Evolutionary conservation across 495 filamentous ascomycete species (phyloP), one percentile per base, ranked within the genome.

Genomic region (Penicillium argentinense): DNA sequence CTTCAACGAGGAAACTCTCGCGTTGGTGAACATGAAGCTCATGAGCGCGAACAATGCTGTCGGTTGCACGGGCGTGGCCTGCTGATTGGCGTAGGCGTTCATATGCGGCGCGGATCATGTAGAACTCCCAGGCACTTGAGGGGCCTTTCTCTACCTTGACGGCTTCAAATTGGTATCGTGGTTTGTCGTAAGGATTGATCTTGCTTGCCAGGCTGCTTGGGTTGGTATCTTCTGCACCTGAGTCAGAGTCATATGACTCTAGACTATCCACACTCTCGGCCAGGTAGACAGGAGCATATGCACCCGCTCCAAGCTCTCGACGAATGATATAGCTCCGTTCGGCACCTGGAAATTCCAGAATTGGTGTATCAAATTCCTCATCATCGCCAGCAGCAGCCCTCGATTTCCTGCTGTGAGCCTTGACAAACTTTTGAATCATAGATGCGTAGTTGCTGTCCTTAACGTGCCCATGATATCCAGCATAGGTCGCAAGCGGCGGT

Each of bases 251-350:
- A 24, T 55, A 58, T 3, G 59, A 49, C 26, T 71, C 56, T 2
- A 75, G 66, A 18, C 76, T 75, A 3, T 76, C 71, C n/a, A 73
- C 63, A 55, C 86, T 91, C 58, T 96, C 86, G 9, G 87, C 84
- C 2, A 97, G 77, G 64, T 97, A 97, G 5, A 98, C 95, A 0
- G 93, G 91, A 5, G 91, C 93, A 66, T 90, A 97, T 2, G 95
- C 92, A 18, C 93, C 93, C 14, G 89, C 85, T 7, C 93, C 93
- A 6, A 98, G 82, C 58, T 96, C 90, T n/a, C 85, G 81, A 51
- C 84, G 86, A 45, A 98, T 67, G 7, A 84, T 84, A 67, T 96
- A 97, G 47, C 59, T 73, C 45, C 74, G 67, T 21, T 68, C 66
- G 6, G 72, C 66, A 5, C 77, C 70, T 0, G 82, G 76, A 45